Base-by-base conservation (phyloP, 2,329 filamentous ascomycete species). In the Daldinia sp. region DNA sequence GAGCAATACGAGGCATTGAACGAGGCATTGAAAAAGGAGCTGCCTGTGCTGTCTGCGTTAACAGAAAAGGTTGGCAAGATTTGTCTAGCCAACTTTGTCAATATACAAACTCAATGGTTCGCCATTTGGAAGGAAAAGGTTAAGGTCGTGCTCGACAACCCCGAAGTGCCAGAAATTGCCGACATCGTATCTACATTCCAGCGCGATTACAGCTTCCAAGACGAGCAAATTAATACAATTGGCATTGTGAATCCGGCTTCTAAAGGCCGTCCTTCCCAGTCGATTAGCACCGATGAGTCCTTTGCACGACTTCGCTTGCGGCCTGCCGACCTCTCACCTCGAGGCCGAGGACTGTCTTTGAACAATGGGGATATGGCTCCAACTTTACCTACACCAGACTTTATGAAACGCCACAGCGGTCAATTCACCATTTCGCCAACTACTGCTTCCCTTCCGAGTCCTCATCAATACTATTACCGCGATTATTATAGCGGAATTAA, bases 1-100 rank as follows among this genome's bases (percentile, higher is more conserved):
- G 93, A 97, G 75, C 92, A 97, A 77, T 99, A 97, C 79, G 88
- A 93, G 44, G 93, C 94, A 6, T 85, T 99, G 67, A 98, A 98
- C 77, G 93, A 97, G 70, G 93, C 95, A 0, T 85, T 98, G 67
- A 98, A 97, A 80, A 92, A 95, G 72, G 95, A 98, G 78, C 86
- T 99, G 53, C 95, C 95, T 1, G 90, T 90, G 77, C 86, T 99
- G 15, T 97, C 96, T 58, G 82, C 84, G 6, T 82, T 96, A 70
- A 98, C 95, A 1, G 93, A 93, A 69, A 92, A 90, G 74, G 84
- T 98, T 68, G 93, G 96, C 74, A 92, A 94, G 74, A 90, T 92
- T 26, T 95, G 93, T 74, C 85, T 97, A 48, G 88, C 87, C 64
- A 94, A 93, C 74, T 93, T 98, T 75, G 89, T 98, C 72, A 89